Percentiles rank a stretch among this genome's conserved stretches.
Evolutionary conservation across 2,329 filamentous ascomycete species (phyloP).

Genomic region (Fusarium haematococcum): DNA sequence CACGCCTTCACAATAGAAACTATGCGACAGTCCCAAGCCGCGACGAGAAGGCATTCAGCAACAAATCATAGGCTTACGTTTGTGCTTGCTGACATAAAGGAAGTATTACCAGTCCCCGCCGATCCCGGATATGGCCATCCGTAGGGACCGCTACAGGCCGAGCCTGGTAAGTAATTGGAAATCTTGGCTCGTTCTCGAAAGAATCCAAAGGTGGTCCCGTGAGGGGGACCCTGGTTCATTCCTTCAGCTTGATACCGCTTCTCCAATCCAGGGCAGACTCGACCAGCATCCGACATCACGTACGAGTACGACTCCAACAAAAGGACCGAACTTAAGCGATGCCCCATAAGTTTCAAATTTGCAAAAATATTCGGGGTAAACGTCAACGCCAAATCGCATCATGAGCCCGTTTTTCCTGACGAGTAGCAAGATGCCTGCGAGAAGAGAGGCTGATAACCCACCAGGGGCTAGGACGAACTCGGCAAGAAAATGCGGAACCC

Average conservation of each 20-base stretch:
- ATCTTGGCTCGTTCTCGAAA: not conserved
- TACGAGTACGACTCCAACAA: not conserved
- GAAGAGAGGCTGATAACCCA: not conserved
- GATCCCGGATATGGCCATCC: not conserved
- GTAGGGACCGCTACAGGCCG: not conserved
- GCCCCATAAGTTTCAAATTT: not conserved
- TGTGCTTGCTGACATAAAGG: not conserved
- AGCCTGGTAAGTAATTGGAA: not conserved
- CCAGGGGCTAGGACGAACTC: not conserved
- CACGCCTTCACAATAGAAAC: not conserved
- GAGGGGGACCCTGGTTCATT: not conserved
- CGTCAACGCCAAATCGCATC: not conserved
- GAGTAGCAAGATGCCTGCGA: not conserved
- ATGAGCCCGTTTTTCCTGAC: not conserved
- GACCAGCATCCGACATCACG: not conserved
- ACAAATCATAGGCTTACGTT: too few species aligned
- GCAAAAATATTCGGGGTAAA: not conserved
- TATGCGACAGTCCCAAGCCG: too few species aligned
- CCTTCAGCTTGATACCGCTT: not conserved
- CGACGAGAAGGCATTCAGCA: not conserved
- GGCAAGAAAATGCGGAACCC: not conserved
- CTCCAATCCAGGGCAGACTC: not conserved
- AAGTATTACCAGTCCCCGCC: not conserved
- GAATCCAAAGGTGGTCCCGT: not conserved
- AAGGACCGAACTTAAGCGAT: not conserved